A percentile compares a stretch with the other conserved stretches of the same genome.
Evolutionary conservation across 441 rosid species (phyloP).

Genomic region (Pelargonium hybrid): DNA sequence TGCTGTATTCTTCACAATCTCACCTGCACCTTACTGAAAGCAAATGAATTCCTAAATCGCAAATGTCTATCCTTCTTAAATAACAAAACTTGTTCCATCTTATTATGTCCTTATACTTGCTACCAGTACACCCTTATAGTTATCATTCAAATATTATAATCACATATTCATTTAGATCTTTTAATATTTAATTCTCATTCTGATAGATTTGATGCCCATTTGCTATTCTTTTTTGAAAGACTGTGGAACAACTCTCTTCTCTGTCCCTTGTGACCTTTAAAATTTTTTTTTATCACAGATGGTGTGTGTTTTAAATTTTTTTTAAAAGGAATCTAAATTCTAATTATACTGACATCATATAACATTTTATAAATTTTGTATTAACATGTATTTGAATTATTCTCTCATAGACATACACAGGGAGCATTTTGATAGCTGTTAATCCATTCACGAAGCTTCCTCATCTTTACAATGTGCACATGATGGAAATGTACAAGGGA

Average conservation of each 20-base stretch:
- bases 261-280: too few species aligned
- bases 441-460: slow-evolving; percentile 59
- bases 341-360: background rate
- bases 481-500: slow-evolving; percentile 52
- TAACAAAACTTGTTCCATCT: too few species aligned
- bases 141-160: too few species aligned
- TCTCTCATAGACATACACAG: slow-evolving; percentile 55
- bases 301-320: too few species aligned
- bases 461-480: slow-evolving; percentile 45
- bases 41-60: background rate
- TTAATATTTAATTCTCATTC: background rate
- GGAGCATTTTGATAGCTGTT: slow-evolving; percentile 64
- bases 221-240: too few species aligned
- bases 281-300: too few species aligned
- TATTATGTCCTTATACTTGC: too few species aligned
- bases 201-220: background rate
- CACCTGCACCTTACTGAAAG: background rate
- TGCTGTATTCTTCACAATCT: background rate
- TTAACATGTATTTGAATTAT: slow-evolving; percentile 24
- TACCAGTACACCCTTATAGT: too few species aligned
- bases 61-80: too few species aligned
- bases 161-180: background rate
- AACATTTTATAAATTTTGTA: background rate
- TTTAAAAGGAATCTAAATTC: background rate
- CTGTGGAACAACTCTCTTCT: too few species aligned